Evolutionary conservation across 2,329 filamentous ascomycete species (phyloP).

Genomic region (Penicillium hordei): DNA sequence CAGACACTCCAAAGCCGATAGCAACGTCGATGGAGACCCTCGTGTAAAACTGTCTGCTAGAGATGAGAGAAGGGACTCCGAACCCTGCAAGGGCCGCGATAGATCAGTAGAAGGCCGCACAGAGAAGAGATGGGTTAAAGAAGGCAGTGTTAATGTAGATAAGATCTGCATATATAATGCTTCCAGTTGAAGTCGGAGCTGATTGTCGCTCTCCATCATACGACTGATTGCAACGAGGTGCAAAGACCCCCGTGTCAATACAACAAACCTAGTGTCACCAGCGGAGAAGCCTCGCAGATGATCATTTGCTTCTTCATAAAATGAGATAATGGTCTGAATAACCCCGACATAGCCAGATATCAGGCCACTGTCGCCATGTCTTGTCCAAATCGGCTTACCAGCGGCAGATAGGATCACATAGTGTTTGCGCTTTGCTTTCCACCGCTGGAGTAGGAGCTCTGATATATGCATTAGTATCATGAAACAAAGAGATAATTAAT

Average conservation of each 20-base stretch:
- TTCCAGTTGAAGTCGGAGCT: conserved; percentile 83
- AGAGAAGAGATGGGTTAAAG: conserved; percentile 80
- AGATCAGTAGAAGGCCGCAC: conserved; percentile 92
- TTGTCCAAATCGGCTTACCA: conserved; percentile 94
- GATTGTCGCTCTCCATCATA: conserved; percentile 85
- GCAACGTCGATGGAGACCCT: conserved; percentile 82
- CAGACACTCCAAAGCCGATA: conserved; percentile 92
- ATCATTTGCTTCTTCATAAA: conserved; percentile 80
- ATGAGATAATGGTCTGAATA: conserved; percentile 95
- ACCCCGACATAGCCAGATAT: conserved; percentile 94
- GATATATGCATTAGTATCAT: conserved; percentile 13
- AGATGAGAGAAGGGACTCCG: conserved; percentile 85
- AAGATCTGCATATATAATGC: conserved; percentile 98
- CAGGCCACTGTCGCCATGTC: conserved; percentile 84
- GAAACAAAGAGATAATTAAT: neutral
- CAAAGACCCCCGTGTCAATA: conserved; percentile 79
- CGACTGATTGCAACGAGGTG: conserved; percentile 93
- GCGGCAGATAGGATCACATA: conserved; percentile 95
- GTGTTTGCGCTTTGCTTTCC: conserved; percentile 94
- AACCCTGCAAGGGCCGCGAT: conserved; percentile 83
- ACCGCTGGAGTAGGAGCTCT: conserved; percentile 62
- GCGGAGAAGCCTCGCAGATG: conserved; percentile 80
- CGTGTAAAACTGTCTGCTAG: conserved; percentile 91
- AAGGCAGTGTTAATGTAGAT: conserved; percentile 88
- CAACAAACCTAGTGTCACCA: conserved; percentile 80